Base-by-base conservation (phyloP, 805 yeast genomes). In the Blastobotrys robertii region DNA sequence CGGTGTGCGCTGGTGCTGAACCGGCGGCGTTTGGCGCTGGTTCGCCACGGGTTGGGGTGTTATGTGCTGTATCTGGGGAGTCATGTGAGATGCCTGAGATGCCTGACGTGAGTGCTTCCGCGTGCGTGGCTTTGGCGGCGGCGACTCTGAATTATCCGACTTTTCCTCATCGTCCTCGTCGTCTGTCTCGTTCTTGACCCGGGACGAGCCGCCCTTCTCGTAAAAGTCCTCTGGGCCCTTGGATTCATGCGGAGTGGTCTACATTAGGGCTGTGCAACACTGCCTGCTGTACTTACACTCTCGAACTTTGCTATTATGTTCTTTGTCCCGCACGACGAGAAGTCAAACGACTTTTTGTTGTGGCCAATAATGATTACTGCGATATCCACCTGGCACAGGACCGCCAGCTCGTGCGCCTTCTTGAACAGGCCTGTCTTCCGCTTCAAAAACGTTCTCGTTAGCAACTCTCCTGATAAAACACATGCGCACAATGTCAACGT, bases 371-470 rank as follows among this genome's bases (percentile, higher is more conserved):
- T 86, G 11, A 90, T 78, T 28, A 90, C 90, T 1, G 97, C 94
- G 28, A 92, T 71, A 57, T 90, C 97, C 4, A 87, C 95, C 49
- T 86, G 88, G 63, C 97, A 90, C 33, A 90, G 70, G 8, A 90
- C 90, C 1, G 96, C 79, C 43, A 92, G 69, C 61, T 83, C 92
- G 58, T 82, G 83, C 2, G 90, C 90, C 60, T 82, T 83, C 45
- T 68, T 68, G 57, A 92, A 88, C 29, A 90, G 69, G 2, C 98
- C 98, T 0, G 95, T 94, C 62, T 90, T 90, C 44, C 98, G 75
- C 63, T 90, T 90, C 49, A 85, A 85, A 61, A 90, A 92, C 0
- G 98, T 90, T 13, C 63, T 58, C 32, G 11, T 64, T 41, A 41
- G 50, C 9, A 30, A 4, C 3, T 30, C n/a, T 5, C 13, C 5